Evolutionary conservation across 495 filamentous ascomycete species (phyloP).

Genomic region (Podospora comata): DNA sequence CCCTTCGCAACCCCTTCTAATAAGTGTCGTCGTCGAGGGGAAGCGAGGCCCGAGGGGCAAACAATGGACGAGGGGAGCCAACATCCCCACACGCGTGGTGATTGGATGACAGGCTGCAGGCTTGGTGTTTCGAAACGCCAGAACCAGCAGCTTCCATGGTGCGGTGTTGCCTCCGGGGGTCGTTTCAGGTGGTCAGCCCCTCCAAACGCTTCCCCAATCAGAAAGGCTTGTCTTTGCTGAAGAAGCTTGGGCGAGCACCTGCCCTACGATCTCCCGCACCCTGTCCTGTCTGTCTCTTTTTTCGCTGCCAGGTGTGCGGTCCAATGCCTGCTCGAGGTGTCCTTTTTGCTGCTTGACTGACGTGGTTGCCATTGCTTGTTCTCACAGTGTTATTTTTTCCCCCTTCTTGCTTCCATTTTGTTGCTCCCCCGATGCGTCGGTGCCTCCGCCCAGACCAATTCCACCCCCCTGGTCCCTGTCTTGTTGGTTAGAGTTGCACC

Average conservation of each 20-base stretch:
- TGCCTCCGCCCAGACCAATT: constrained; percentile 11
- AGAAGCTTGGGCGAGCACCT: constrained; percentile 8
- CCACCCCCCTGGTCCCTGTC: background rate
- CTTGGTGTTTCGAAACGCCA: constrained; percentile 34
- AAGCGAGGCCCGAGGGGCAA: constrained; percentile 7
- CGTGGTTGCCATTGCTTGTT: constrained; percentile 8
- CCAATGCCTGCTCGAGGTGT: background rate
- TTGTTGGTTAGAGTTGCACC: background rate
- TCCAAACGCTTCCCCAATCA: constrained; percentile 10
- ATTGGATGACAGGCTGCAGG: constrained; percentile 31
- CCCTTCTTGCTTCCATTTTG: constrained; percentile 21
- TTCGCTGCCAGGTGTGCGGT: background rate
- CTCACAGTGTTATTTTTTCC: constrained; percentile 12
- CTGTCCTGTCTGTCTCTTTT: constrained; percentile 1
- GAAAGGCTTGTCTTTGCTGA: constrained; percentile 14
- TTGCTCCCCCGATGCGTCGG: constrained; percentile 16
- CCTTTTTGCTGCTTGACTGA: background rate
- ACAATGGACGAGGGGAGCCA: constrained; percentile 20
- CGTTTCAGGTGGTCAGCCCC: constrained; percentile 29
- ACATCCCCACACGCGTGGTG: constrained; percentile 11
- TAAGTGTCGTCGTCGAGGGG: background rate
- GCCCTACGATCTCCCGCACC: constrained; percentile 24
- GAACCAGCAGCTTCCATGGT: constrained; percentile 18
- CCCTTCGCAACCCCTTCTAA: background rate
- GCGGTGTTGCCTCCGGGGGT: constrained; percentile 24